Conservation (phyloP, 495 filamentous ascomycete species). For the Xanthoparmelia taractica region DNA sequence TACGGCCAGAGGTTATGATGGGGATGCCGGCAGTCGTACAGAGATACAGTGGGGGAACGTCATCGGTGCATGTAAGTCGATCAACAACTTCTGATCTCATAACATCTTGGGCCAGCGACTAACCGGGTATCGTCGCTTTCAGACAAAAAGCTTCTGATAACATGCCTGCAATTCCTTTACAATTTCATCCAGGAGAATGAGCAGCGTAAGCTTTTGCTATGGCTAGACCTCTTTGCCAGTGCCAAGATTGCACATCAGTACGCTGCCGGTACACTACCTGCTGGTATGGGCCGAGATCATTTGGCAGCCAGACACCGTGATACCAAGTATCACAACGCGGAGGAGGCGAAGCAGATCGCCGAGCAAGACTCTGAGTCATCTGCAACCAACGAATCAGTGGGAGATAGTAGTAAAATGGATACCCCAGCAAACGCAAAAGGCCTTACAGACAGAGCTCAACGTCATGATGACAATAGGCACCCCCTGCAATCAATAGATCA, state of each 20-base stretch:
- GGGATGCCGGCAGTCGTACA: conserved; percentile 57
- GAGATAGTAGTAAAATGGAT: background rate
- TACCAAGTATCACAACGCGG: background rate
- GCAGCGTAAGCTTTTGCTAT: conserved; percentile 81
- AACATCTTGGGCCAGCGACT: background rate
- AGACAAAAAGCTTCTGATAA: conserved; percentile 86
- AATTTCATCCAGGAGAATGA: conserved; percentile 91
- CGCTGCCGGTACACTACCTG: conserved; percentile 19
- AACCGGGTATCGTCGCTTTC: conserved; percentile 7
- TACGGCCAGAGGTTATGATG: conserved; percentile 82
- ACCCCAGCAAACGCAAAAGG: background rate
- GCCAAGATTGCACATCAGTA: conserved; percentile 43
- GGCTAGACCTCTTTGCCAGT: conserved; percentile 75
- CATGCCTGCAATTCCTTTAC: conserved; percentile 80
- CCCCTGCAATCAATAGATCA: background rate
- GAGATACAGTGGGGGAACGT: conserved; percentile 67
- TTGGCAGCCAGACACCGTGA: conserved; percentile 9
- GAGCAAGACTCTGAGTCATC: background rate
- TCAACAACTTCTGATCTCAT: background rate
- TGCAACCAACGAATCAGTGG: background rate
- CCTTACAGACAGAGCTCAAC: background rate
- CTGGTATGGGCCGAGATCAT: conserved; percentile 18
- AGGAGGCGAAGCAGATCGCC: background rate
- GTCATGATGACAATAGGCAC: background rate
- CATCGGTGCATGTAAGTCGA: conserved; percentile 49